These are phyloP conservation scores for Hibiscus syriacus DNA, from an alignment of 345 rosid genomes.

Conservation along the genomic window DNA sequence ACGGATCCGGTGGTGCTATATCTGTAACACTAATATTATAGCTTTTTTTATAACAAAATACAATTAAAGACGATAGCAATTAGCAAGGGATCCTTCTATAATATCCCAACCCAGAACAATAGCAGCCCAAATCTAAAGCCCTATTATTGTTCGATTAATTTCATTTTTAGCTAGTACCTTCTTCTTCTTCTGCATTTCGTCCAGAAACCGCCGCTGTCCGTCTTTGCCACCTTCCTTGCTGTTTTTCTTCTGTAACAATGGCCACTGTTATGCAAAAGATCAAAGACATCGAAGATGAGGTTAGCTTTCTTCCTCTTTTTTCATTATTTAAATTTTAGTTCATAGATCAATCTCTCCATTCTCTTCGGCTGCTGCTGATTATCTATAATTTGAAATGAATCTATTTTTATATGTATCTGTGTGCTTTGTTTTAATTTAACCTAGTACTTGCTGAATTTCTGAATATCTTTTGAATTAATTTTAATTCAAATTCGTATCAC, in stretches of 20 bases:
- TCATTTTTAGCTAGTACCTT: neutral
- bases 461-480: neutral
- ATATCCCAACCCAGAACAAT: neutral
- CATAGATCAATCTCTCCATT: neutral
- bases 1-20: constrained; percentile 41
- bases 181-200: neutral
- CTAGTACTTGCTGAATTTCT: neutral
- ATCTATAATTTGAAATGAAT: neutral
- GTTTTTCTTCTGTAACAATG: constrained; percentile 29
- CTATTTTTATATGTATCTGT: neutral
- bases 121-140: neutral
- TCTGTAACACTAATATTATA: too few species aligned
- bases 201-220: neutral
- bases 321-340: neutral
- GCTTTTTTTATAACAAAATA: too few species aligned
- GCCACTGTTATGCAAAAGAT: constrained; percentile 82
- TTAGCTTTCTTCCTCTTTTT: constrained; percentile 5
- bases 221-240: neutral
- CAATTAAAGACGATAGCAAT: neutral
- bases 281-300: constrained; percentile 95
- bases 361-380: neutral
- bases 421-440: neutral
- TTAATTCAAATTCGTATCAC: neutral
- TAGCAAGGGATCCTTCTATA: neutral
- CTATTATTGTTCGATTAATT: neutral